Base-by-base conservation (phyloP, 768 basidiomycete species). In the Kwoniella dejecticola region DNA sequence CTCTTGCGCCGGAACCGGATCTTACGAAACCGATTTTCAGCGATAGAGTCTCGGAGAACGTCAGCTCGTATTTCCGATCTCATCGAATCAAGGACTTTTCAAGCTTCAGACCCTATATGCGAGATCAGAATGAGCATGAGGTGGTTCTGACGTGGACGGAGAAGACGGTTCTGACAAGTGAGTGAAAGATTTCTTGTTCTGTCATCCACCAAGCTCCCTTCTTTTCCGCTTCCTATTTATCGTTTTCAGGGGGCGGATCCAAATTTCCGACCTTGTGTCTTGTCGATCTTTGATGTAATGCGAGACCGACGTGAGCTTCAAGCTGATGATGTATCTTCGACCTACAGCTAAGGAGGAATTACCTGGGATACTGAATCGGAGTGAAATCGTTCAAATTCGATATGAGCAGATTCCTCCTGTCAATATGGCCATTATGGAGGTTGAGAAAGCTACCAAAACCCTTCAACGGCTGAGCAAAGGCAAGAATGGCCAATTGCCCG, bases 301-400 rank as follows among this genome's bases (percentile, higher is more conserved):
- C n/a, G n/a, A n/a, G n/a, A n/a, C n/a, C n/a, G n/a, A n/a, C n/a
- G n/a, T n/a, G n/a, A 41, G 27, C 56, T 44, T 36, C 33, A 36
- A 23, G 23, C 2, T 36, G 47, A 15, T 45, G 30, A 36, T 38
- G 19, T 36, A 48, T 29, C 11, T 19, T 27, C 42, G 54, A 45
- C 30, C 10, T 42, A 41, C 54, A 72, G 72, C 69, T 17, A 63
- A 64, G 21, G 71, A 76, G 27, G 24, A 47, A 12, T 53, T 79
- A 3, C 95, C 95, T 0, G 93, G 92, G 0, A 89, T 97, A 2
- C 84, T 97, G 36, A 86, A 89, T 30, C 85, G 95, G 23, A 92
- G 91, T 0, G 93, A 96, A 72, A 85, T 97, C 42, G 81, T 91
- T 29, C 85, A 84, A 36, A 79, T 86, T 44, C 84, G 87, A 44